Conservation (phyloP, 1,284 basidiomycete species). For the Lentinula novae-zelandiae region DNA sequence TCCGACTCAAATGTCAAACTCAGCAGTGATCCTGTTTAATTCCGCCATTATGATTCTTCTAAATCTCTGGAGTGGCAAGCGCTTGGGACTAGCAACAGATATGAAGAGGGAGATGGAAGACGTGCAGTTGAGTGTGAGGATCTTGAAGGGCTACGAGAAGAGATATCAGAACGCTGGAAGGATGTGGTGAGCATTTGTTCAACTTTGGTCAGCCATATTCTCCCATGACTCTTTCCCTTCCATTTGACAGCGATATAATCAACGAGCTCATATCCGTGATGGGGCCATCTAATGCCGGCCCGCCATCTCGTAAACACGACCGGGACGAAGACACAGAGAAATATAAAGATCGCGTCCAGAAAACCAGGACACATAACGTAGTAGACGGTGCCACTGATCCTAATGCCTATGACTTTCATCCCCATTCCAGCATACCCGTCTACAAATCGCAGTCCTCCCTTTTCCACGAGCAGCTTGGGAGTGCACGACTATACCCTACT, state of each 20-base stretch:
- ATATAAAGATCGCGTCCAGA: neutral
- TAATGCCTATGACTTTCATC: neutral
- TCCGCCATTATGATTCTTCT: conserved; percentile 62
- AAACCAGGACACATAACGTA: neutral
- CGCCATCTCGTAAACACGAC: neutral
- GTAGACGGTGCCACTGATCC: neutral
- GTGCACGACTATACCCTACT: too few relatives aligned
- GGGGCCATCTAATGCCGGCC: neutral
- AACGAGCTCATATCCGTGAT: conserved; percentile 1
- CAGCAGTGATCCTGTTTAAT: conserved; percentile 21
- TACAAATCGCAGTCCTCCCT: neutral
- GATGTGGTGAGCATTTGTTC: neutral
- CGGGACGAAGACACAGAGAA: neutral
- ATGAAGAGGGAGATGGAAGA: conserved; percentile 58
- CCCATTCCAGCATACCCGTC: neutral
- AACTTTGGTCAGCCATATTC: neutral
- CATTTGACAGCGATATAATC: conserved; percentile 3
- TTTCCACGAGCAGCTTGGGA: neutral
- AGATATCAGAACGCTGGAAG: conserved; percentile 12
- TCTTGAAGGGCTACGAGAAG: conserved; percentile 40
- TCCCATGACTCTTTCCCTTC: neutral
- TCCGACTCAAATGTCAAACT: conserved; percentile 12
- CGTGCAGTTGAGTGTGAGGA: conserved; percentile 62
- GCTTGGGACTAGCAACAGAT: conserved; percentile 47
- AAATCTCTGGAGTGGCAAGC: conserved; percentile 65